Conservation (phyloP, 495 filamentous ascomycete species). For the Beverwykella pulmonaria region DNA sequence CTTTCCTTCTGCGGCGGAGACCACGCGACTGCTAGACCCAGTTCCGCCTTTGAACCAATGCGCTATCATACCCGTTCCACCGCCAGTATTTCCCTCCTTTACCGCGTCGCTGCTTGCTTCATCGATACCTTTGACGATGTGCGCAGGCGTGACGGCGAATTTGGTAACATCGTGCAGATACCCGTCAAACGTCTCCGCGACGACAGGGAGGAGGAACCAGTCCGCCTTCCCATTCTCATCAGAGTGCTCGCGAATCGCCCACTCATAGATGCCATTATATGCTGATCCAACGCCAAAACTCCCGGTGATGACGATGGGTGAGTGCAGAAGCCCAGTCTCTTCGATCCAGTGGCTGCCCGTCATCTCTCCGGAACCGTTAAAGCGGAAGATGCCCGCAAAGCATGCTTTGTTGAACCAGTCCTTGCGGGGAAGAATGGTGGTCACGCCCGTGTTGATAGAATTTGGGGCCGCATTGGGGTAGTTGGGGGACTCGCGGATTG, state of each 20-base stretch:
- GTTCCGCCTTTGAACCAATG: slow-evolving; percentile 59
- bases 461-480: slow-evolving; percentile 35
- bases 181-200: slow-evolving; percentile 59
- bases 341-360: slow-evolving; percentile 58
- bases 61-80: slow-evolving; percentile 58
- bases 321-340: slow-evolving; percentile 55
- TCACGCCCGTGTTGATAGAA: slow-evolving; percentile 55
- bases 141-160: slow-evolving; percentile 49
- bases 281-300: slow-evolving; percentile 54
- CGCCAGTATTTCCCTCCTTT: slow-evolving; percentile 55
- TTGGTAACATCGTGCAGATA: slow-evolving; percentile 52
- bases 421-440: slow-evolving; percentile 53
- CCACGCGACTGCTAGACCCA: slow-evolving; percentile 52
- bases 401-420: slow-evolving; percentile 54
- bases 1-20: slow-evolving; percentile 42
- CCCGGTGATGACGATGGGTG: slow-evolving; percentile 57
- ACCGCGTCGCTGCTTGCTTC: slow-evolving; percentile 47
- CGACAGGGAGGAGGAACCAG: slow-evolving; percentile 55
- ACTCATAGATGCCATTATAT: slow-evolving; percentile 55
- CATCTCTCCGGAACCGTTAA: slow-evolving; percentile 60
- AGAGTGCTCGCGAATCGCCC: slow-evolving; percentile 48
- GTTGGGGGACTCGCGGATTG: slow-evolving; percentile 41
- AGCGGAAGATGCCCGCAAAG: slow-evolving; percentile 55
- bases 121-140: slow-evolving; percentile 52
- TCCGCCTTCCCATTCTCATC: slow-evolving; percentile 46